Evolutionary conservation across 345 rosid species (phyloP).

Genomic region (Rhizophora apiculata): DNA sequence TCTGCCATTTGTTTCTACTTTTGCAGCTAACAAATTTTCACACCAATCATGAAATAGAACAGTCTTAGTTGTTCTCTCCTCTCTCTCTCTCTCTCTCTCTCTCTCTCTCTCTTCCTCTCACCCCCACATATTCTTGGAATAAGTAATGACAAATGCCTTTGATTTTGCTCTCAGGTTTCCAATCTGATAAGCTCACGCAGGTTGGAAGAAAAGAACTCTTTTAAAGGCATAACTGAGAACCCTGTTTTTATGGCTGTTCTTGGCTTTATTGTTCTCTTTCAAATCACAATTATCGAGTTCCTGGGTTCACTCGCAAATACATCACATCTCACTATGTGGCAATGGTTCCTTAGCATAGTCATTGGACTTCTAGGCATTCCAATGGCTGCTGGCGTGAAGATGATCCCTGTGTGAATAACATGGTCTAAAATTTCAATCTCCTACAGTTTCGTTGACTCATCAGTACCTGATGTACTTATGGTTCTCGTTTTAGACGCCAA

Average conservation of each 20-base stretch:
- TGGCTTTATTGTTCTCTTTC: constrained; percentile 20
- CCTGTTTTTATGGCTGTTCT: constrained; percentile 23
- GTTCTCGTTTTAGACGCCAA: too few species aligned
- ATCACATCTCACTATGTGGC: constrained; percentile 18
- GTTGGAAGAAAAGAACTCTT: constrained; percentile 26
- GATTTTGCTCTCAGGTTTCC: constrained; percentile 27
- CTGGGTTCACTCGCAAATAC: constrained; percentile 32
- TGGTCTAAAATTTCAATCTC: not conserved
- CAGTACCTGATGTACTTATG: too few species aligned
- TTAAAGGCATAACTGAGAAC: constrained; percentile 30
- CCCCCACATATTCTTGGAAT: too few species aligned
- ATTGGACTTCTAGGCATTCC: not conserved
- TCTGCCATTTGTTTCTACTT: too few species aligned
- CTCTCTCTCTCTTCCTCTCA: too few species aligned
- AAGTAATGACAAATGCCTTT: not conserved
- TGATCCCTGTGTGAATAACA: not conserved
- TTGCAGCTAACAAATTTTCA: too few species aligned
- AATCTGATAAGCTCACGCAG: constrained; percentile 34
- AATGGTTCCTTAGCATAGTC: constrained; percentile 19
- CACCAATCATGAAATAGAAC: too few species aligned
- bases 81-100: too few species aligned
- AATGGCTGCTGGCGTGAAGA: not conserved
- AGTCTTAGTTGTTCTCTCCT: too few species aligned
- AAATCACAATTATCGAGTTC: constrained; percentile 28
- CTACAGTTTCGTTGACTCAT: too few species aligned